phyloP scores from a whole-genome alignment of 805 yeast genomes.

The Cyberlindnera lachancei region DNA sequence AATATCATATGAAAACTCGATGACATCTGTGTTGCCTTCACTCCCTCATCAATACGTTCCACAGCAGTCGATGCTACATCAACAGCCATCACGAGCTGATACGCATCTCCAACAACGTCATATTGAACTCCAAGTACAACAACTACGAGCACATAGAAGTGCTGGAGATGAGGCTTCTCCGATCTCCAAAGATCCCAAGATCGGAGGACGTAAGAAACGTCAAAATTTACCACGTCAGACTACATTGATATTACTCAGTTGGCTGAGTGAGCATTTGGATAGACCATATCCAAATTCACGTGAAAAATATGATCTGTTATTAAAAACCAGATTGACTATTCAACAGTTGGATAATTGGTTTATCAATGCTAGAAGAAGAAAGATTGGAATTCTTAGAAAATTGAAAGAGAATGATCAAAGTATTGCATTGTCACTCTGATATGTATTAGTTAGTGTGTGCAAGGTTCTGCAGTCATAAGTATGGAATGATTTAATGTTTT shows the following conservation, averaged over 20 bases:
- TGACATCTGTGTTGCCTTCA: too few relatives aligned
- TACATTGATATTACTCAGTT: conserved; percentile 56
- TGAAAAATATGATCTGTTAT: conserved; percentile 64
- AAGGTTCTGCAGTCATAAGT: too few relatives aligned
- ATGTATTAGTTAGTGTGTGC: too few relatives aligned
- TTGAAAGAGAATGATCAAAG: conserved; percentile 22
- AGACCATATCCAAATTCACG: conserved; percentile 81
- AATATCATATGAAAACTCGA: too few relatives aligned
- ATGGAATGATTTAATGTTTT: too few relatives aligned
- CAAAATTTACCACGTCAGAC: conserved; percentile 76
- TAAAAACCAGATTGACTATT: conserved; percentile 67
- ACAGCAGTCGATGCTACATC: neutral
- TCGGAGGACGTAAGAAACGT: conserved; percentile 34
- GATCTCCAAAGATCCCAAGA: neutral
- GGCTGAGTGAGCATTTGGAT: conserved; percentile 68
- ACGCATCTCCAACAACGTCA: conserved; percentile 1
- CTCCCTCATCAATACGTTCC: conserved; percentile 4
- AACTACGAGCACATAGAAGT: too few relatives aligned
- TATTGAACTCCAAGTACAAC: conserved; percentile 1
- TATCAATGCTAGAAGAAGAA: conserved; percentile 77
- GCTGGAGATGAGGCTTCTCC: neutral
- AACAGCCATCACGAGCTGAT: neutral
- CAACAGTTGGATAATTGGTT: conserved; percentile 85
- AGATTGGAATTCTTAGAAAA: conserved; percentile 32
- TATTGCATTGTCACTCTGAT: conserved; percentile 18